Evolutionary conservation across 139 green algal species (phyloP).

Genomic region (Closterium sp.): DNA sequence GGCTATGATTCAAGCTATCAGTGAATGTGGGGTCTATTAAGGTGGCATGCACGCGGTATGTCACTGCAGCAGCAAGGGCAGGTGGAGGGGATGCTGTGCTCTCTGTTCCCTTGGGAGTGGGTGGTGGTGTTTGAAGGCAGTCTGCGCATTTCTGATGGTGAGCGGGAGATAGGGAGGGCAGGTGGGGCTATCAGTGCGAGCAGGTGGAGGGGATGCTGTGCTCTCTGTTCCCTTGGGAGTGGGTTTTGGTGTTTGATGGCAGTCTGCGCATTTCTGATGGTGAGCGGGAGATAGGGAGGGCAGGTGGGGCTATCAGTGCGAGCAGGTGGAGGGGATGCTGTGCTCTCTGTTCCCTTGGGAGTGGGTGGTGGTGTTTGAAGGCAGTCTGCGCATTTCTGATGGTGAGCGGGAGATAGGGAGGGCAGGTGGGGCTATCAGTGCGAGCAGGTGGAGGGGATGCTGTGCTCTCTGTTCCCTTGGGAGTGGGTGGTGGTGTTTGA

Average conservation of each 20-base stretch:
- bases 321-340: no score
- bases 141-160: slow-evolving; percentile 3
- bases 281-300: no score
- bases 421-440: no score
- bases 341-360: slow-evolving; percentile 5
- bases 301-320: no score
- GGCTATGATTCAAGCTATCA: no score
- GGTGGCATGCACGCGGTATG: no score
- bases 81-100: background rate
- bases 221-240: slow-evolving; percentile 3
- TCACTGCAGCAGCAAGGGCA: no score
- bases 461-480: background rate
- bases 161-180: no score
- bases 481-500: slow-evolving; percentile 23
- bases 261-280: slow-evolving; percentile 7
- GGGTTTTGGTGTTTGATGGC: slow-evolving; percentile 18
- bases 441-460: no score
- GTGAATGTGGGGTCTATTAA: no score
- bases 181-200: no score
- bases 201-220: no score
- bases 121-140: slow-evolving; percentile 27
- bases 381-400: slow-evolving; percentile 5
- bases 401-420: slow-evolving; percentile 3
- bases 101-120: slow-evolving; percentile 2
- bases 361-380: slow-evolving; percentile 19